These are phyloP conservation scores for Spathaspora boniae DNA, from an alignment of 805 yeast genomes.

Conservation along the genomic window DNA sequence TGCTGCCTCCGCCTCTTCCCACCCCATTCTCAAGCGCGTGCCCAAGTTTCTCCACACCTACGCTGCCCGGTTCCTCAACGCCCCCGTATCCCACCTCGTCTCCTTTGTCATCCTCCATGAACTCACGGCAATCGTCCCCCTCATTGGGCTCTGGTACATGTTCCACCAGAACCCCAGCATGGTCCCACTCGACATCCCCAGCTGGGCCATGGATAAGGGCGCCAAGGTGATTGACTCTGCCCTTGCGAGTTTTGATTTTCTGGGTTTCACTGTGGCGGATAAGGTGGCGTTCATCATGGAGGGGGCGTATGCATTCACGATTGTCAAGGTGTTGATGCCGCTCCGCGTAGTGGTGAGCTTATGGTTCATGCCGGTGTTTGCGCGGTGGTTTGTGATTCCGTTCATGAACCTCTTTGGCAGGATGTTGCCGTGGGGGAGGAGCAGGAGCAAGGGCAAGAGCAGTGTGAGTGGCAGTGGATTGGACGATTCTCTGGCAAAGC, in stretches of 20 bases:
- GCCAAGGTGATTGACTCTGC: slow-evolving; percentile 50
- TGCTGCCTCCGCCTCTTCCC: too few species aligned
- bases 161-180: slow-evolving; percentile 53
- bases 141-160: slow-evolving; percentile 63
- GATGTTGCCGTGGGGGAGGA: not conserved
- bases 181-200: slow-evolving; percentile 54
- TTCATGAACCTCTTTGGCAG: slow-evolving; percentile 24
- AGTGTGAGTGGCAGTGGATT: slow-evolving; percentile 2
- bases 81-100: slow-evolving; percentile 60
- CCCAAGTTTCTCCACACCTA: slow-evolving; percentile 52
- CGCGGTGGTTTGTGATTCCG: slow-evolving; percentile 50
- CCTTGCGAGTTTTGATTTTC: slow-evolving; percentile 38
- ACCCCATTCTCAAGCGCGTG: slow-evolving; percentile 28
- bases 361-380: slow-evolving; percentile 55
- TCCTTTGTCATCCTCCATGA: slow-evolving; percentile 72
- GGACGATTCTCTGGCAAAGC: slow-evolving; percentile 1
- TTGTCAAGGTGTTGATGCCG: slow-evolving; percentile 61
- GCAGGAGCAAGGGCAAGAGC: not conserved
- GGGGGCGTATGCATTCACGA: slow-evolving; percentile 73
- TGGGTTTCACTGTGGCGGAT: slow-evolving; percentile 39
- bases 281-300: slow-evolving; percentile 57
- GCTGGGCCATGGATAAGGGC: slow-evolving; percentile 60
- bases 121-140: slow-evolving; percentile 68
- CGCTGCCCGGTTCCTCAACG: slow-evolving; percentile 45
- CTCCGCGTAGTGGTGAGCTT: slow-evolving; percentile 49